Conservation (phyloP, 1,139 yeast genomes). For the Entelexis paramagnoliae region DNA sequence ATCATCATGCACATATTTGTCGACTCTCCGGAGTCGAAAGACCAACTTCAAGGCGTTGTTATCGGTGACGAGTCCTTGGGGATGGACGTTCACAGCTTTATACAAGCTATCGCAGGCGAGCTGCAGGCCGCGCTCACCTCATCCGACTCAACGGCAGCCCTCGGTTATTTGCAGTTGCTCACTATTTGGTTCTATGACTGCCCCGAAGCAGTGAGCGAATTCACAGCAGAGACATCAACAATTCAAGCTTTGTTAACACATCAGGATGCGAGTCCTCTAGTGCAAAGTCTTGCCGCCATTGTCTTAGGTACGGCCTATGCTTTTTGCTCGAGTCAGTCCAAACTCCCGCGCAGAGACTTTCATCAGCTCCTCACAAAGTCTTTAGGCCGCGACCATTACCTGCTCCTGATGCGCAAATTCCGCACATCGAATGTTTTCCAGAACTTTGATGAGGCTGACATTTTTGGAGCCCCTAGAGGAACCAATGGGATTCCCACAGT, state of each 20-base stretch:
- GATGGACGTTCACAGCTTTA: conserved; percentile 62
- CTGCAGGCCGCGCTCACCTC: conserved; percentile 54
- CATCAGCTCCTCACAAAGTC: conserved; percentile 52
- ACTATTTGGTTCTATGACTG: conserved; percentile 75
- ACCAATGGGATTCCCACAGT: conserved; percentile 82
- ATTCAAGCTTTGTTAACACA: conserved; percentile 60
- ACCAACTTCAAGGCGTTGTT: conserved; percentile 42
- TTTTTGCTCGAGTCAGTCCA: conserved; percentile 62
- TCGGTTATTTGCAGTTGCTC: conserved; percentile 67
- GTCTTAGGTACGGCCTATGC: conserved; percentile 74
- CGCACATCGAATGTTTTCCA: conserved; percentile 49
- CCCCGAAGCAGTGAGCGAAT: conserved; percentile 61
- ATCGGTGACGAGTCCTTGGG: conserved; percentile 56
- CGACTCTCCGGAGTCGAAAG: conserved; percentile 43
- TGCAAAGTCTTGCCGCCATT: conserved; percentile 66
- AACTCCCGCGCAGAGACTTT: conserved; percentile 49
- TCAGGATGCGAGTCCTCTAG: conserved; percentile 36
- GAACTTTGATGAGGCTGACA: conserved; percentile 44
- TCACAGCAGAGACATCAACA: conserved; percentile 56
- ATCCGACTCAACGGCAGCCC: conserved; percentile 43
- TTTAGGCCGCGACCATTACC: conserved; percentile 75
- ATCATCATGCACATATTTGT: conserved; percentile 55
- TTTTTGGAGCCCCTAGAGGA: conserved; percentile 41
- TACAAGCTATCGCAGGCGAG: conserved; percentile 73
- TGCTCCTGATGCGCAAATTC: conserved; percentile 62